phyloP scores from a whole-genome alignment of 2,329 filamentous ascomycete genomes.

The Clarireedia homoeocarpa region DNA sequence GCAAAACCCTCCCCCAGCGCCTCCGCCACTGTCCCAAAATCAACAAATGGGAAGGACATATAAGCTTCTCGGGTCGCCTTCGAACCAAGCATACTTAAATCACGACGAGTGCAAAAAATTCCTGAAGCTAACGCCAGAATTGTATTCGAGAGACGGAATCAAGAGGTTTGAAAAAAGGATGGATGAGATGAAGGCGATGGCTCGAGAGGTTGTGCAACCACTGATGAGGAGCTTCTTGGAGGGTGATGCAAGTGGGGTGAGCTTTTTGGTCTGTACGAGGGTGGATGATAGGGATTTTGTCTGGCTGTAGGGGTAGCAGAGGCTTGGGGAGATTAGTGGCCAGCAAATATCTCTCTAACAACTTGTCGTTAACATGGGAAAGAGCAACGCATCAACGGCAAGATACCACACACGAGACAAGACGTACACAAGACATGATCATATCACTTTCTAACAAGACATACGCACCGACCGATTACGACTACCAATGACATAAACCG shows the following conservation, averaged over 20 bases:
- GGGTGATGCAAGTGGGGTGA: constrained; percentile 54
- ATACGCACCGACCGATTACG: background rate
- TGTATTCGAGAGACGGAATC: constrained; percentile 82
- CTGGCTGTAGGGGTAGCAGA: constrained; percentile 35
- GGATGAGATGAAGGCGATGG: constrained; percentile 81
- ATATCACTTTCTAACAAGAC: background rate
- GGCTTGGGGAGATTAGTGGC: background rate
- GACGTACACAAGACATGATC: background rate
- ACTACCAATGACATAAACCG: background rate
- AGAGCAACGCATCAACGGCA: background rate
- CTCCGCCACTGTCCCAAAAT: constrained; percentile 4
- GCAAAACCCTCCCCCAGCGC: constrained; percentile 3
- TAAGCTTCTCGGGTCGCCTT: constrained; percentile 59
- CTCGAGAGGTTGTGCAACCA: constrained; percentile 73
- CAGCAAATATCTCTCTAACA: background rate
- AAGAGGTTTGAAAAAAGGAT: constrained; percentile 78
- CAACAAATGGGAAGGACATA: constrained; percentile 61
- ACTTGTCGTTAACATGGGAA: background rate
- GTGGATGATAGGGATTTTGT: constrained; percentile 55
- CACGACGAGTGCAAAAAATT: constrained; percentile 91
- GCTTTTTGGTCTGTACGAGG: constrained; percentile 58
- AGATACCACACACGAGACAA: background rate
- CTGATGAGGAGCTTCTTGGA: constrained; percentile 81
- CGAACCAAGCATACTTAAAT: constrained; percentile 56
- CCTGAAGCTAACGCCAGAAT: constrained; percentile 70